phyloP scores from a whole-genome alignment of 78 protist genomes.

The Dictyostelium citrinum region DNA sequence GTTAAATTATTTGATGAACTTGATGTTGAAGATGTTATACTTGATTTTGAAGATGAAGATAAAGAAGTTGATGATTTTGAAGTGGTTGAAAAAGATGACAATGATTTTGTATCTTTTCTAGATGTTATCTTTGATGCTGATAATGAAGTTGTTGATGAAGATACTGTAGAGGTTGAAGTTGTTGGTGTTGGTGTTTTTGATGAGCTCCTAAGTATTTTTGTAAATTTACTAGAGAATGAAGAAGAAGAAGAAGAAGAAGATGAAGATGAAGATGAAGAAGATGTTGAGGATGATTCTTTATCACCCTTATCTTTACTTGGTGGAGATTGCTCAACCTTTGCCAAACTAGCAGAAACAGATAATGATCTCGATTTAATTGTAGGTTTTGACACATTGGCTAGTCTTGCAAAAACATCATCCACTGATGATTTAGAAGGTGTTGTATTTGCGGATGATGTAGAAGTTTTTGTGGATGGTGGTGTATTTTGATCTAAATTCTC shows the following conservation, averaged over 20 bases:
- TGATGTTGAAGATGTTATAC: not conserved
- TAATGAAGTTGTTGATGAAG: not conserved
- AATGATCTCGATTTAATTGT: constrained; percentile 47
- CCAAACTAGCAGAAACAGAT: constrained; percentile 9
- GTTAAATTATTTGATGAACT: not conserved
- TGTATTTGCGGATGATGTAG: not conserved
- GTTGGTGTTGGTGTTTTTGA: constrained; percentile 2
- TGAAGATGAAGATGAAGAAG: not conserved
- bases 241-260: not conserved
- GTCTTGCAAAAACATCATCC: constrained; percentile 73
- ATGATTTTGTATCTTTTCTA: constrained; percentile 9
- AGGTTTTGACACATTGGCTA: constrained; percentile 34
- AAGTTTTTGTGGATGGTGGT: not conserved
- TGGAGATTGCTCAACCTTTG: not conserved
- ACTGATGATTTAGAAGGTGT: constrained; percentile 16
- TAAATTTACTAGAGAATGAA: not conserved
- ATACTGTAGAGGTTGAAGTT: not conserved
- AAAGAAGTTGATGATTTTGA: not conserved
- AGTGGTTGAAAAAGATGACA: not conserved
- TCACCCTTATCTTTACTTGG: not conserved
- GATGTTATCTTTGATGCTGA: not conserved
- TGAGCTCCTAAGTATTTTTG: not conserved
- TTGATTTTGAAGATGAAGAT: not conserved
- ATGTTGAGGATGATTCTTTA: not conserved
- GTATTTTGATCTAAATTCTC: not conserved